A percentile compares a stretch with the other conserved stretches of the same genome.
phyloP scores from a whole-genome alignment of 305 asterid species.

The Fraxinus ornus region DNA sequence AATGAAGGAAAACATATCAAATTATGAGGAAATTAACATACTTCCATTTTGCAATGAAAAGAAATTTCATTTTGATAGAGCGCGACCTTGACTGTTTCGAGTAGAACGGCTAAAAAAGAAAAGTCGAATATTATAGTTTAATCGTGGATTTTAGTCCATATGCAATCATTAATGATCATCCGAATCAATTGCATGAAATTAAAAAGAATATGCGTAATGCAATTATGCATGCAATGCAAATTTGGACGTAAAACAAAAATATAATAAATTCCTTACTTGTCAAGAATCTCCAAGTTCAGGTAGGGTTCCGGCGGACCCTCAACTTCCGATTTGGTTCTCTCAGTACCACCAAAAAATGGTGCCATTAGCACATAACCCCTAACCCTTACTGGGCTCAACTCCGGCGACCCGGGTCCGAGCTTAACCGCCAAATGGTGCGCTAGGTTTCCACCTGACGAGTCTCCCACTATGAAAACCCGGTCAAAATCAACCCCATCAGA shows the following conservation, averaged over 20 bases:
- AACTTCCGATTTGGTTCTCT: slow-evolving; percentile 62
- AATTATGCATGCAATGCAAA: slow-evolving; percentile 30
- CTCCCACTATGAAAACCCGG: slow-evolving; percentile 57
- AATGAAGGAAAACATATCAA: neutral
- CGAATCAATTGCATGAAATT: too few relatives aligned
- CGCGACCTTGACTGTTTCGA: neutral
- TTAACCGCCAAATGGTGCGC: slow-evolving; percentile 80
- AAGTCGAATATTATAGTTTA: neutral
- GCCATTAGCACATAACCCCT: slow-evolving; percentile 74
- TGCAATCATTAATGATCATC: too few relatives aligned
- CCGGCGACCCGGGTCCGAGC: slow-evolving; percentile 57
- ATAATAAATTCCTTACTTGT: slow-evolving; percentile 40
- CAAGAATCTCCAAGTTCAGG: slow-evolving; percentile 60
- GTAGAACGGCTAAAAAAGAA: neutral
- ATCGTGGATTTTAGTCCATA: too few relatives aligned
- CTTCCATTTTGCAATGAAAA: neutral
- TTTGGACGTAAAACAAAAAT: neutral
- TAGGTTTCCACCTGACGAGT: slow-evolving; percentile 79
- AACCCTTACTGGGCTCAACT: slow-evolving; percentile 50
- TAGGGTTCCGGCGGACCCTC: slow-evolving; percentile 59
- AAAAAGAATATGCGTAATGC: neutral
- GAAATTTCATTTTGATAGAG: neutral
- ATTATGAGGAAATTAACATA: neutral
- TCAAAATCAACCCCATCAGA: slow-evolving; percentile 42
- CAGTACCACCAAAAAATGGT: slow-evolving; percentile 81